Evolutionary conservation across 2,329 filamentous ascomycete species (phyloP), one percentile per base, ranked within the genome.

Genomic region (Samsoniella hepiali): DNA sequence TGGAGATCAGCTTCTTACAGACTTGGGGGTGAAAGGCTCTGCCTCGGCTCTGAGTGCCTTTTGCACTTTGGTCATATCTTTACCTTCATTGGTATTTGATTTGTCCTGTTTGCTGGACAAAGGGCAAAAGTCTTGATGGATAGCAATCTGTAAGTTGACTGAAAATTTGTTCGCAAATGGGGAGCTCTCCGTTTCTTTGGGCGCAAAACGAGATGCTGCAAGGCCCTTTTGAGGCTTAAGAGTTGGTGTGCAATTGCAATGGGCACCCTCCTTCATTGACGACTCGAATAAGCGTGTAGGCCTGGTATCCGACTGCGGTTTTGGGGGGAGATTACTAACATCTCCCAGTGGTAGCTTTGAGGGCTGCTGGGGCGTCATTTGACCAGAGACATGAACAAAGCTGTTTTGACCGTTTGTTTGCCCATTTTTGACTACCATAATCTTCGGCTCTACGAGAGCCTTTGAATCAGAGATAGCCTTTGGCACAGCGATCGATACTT

Each of bases 201-300:
- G 29, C 7, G 63, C 57, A 47, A 58, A 64, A 17, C 63, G 31
- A 15, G 58, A 64, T 32, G 51, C 17, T 17, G 63, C 27, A 15
- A 64, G 53, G 8, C 62, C 62, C 10, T 53, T 45, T 36, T 56
- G 56, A 3, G 50, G 47, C 13, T 50, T 50, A 1, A 50, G 6
- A 13, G 29, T n/a, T n/a, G 56, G 56, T 9, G 38, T 34, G 53
- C 63, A 64, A 22, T 36, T 61, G 36, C 63, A 64, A 22, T 22
- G 22, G 22, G 22, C 22, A 22, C 22, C 22, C 22, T 22, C 22
- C 22, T 22, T 22, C 22, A 22, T 22, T 22, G 38, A 9, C 3
- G 38, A 15, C 3, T 40, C 38, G 13, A 15, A 40, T 15, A 40
- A 40, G 11, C 38, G 9, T 40, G 38, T 13, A 40, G 11, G 3